Evolutionary conservation across 257 asterid genomes (phyloP).

Genomic region (Salvia miltiorrhiza): DNA sequence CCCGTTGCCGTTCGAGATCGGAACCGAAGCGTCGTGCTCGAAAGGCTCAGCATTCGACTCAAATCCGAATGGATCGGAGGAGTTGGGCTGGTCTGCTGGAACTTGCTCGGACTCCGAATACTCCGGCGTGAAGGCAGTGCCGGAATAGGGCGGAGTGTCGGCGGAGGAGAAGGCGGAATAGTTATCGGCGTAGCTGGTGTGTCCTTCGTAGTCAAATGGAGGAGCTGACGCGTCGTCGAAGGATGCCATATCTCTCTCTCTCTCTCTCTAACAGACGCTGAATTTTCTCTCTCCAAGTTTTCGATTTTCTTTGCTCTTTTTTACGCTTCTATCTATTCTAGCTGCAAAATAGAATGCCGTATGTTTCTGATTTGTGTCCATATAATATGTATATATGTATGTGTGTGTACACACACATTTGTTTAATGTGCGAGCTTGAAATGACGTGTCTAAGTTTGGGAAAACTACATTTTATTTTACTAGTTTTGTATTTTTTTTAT

Average conservation of each 20-base stretch:
- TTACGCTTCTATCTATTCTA: not conserved
- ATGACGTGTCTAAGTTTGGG: too few species aligned
- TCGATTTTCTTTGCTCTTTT: slow-evolving; percentile 10
- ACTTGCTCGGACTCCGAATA: slow-evolving; percentile 50
- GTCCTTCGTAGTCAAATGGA: slow-evolving; percentile 58
- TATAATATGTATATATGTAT: too few species aligned
- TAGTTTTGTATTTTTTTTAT: too few species aligned
- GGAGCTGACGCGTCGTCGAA: slow-evolving; percentile 60
- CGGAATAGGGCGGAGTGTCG: slow-evolving; percentile 59
- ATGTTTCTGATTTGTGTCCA: not conserved
- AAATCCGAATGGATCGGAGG: slow-evolving; percentile 82
- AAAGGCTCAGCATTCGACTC: slow-evolving; percentile 48
- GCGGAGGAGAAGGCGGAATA: slow-evolving; percentile 49
- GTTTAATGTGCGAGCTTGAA: too few species aligned
- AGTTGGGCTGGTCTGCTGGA: slow-evolving; percentile 49
- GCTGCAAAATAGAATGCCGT: slow-evolving; percentile 9
- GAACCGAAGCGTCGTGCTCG: slow-evolving; percentile 42
- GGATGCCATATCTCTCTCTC: slow-evolving; percentile 32
- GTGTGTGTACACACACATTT: too few species aligned
- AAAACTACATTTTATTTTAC: too few species aligned
- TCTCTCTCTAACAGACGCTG: slow-evolving; percentile 7
- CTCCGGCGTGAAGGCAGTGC: slow-evolving; percentile 37
- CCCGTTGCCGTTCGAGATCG: slow-evolving; percentile 77
- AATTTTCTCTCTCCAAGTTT: slow-evolving; percentile 12
- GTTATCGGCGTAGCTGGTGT: slow-evolving; percentile 47